Percentiles rank a stretch among this genome's conserved stretches.
Evolutionary conservation across 257 asterid species (phyloP).

Genomic region (Nicotiana benthamiana): DNA sequence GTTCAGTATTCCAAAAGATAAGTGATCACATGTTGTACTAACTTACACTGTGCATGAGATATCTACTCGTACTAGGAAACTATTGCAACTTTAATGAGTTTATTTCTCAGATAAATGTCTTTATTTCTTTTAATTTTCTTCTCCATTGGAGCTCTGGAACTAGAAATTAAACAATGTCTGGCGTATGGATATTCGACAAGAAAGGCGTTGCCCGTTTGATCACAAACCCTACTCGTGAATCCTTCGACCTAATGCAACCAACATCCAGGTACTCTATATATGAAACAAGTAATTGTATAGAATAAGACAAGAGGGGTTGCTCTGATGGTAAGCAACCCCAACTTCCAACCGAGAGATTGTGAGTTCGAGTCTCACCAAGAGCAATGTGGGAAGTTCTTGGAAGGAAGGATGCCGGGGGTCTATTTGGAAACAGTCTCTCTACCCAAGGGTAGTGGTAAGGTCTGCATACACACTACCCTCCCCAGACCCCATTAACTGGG

Average conservation of each 20-base stretch:
- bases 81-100: background rate
- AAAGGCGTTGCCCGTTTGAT: conserved; percentile 26
- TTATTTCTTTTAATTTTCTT: background rate
- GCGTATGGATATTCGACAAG: conserved; percentile 38
- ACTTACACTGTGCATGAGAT: background rate
- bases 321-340: no score
- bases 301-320: no score
- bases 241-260: conserved; percentile 23
- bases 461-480: no score
- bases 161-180: conserved; percentile 19
- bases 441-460: no score
- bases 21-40: conserved; percentile 10
- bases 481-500: no score
- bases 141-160: background rate
- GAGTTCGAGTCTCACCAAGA: no score
- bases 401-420: no score
- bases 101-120: background rate
- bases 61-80: background rate
- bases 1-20: background rate
- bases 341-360: no score
- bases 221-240: conserved; percentile 30
- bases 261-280: conserved; percentile 11
- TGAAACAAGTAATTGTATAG: background rate
- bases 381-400: no score
- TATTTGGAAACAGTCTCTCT: no score